A percentile compares a stretch with the other conserved stretches of the same genome.
Conservation (phyloP, 2,329 filamentous ascomycete species). For the Colletotrichum lini region DNA sequence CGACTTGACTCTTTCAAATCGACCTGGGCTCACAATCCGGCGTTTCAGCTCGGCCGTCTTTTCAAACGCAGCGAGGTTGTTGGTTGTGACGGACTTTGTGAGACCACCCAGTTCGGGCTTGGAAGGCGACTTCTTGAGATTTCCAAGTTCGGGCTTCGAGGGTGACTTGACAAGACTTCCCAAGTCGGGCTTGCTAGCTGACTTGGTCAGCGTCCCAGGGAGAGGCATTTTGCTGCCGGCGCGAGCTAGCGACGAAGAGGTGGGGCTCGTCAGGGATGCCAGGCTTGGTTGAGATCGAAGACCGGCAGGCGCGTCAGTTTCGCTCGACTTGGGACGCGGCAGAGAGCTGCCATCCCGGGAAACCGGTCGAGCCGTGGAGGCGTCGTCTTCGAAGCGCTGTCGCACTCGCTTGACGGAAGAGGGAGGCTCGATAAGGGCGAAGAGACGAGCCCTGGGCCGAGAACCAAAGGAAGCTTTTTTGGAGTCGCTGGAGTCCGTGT, state of each 20-base stretch:
- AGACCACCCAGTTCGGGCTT: conserved; percentile 60
- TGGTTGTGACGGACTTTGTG: conserved; percentile 66
- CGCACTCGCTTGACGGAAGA: conserved; percentile 79
- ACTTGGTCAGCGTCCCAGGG: conserved; percentile 57
- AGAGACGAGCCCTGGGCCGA: conserved; percentile 34
- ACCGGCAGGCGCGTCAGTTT: conserved; percentile 53
- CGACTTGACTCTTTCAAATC: conserved; percentile 71
- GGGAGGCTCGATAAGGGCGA: conserved; percentile 47
- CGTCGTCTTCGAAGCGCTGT: conserved; percentile 77
- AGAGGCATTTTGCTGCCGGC: conserved; percentile 69
- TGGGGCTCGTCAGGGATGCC: conserved; percentile 80
- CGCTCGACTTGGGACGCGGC: conserved; percentile 62
- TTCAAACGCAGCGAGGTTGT: conserved; percentile 53
- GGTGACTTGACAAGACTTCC: conserved; percentile 59
- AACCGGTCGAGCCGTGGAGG: conserved; percentile 73
- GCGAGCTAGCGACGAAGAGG: conserved; percentile 80
- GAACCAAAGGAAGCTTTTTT: conserved; percentile 40
- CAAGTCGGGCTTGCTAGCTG: conserved; percentile 42
- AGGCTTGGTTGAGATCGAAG: conserved; percentile 64
- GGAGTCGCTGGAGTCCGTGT: conserved; percentile 64
- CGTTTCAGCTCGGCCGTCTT: conserved; percentile 53
- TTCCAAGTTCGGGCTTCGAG: conserved; percentile 61
- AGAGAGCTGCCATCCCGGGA: conserved; percentile 67
- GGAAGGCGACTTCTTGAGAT: conserved; percentile 65
- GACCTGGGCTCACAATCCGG: conserved; percentile 63